phyloP scores from a whole-genome alignment of 345 rosid genomes.

The Physaria fendleri region DNA sequence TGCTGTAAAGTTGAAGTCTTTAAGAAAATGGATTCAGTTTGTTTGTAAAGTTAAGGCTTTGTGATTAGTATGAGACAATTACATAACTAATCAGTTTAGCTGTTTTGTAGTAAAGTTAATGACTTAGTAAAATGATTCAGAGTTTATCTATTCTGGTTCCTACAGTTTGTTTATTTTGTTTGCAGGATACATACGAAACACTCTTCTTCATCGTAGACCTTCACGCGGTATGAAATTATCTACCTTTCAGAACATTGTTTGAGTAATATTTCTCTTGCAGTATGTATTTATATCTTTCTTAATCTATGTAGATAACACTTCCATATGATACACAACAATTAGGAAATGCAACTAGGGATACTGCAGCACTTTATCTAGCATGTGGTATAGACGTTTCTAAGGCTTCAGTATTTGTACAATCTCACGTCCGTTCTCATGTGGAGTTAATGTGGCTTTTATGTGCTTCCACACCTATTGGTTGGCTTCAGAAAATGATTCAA shows the following conservation, averaged over 20 bases:
- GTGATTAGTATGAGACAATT: background rate
- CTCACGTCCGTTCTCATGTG: constrained; percentile 71
- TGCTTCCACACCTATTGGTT: constrained; percentile 80
- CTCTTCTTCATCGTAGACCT: constrained; percentile 82
- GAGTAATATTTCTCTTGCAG: background rate
- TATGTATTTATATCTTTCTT: background rate
- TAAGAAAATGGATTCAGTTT: background rate
- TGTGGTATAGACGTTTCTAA: constrained; percentile 80
- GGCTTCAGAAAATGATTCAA: constrained; percentile 86
- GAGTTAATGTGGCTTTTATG: constrained; percentile 83
- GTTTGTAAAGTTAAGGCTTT: background rate
- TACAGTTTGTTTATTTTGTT: constrained; percentile 11
- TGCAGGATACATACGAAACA: constrained; percentile 78
- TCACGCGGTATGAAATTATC: constrained; percentile 61
- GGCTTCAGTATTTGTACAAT: constrained; percentile 95
- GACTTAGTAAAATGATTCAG: background rate
- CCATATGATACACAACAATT: constrained; percentile 67
- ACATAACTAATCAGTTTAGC: background rate
- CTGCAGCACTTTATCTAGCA: constrained; percentile 87
- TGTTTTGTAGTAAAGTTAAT: background rate
- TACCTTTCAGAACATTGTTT: background rate
- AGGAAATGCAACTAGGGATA: constrained; percentile 66
- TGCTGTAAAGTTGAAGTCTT: background rate
- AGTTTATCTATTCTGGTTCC: background rate
- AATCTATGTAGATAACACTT: constrained; percentile 50